Evolutionary conservation across 2,329 filamentous ascomycete species (phyloP).

Genomic region (Colletotrichum chrysophilum): DNA sequence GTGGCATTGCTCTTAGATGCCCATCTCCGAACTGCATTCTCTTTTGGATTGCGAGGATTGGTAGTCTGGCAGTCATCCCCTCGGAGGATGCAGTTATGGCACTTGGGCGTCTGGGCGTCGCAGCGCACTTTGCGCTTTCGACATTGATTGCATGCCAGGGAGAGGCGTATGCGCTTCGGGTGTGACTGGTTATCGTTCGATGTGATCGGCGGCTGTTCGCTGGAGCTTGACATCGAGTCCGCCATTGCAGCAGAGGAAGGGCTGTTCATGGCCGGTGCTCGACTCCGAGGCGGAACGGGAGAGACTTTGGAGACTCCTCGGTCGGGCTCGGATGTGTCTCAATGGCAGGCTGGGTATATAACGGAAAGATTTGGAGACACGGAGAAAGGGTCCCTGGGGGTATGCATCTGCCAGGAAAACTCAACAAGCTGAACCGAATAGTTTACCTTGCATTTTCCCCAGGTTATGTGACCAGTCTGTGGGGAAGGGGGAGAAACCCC

Average conservation of each 20-base stretch:
- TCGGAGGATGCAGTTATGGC: slow-evolving; percentile 34
- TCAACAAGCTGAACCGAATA: neutral
- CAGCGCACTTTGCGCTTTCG: slow-evolving; percentile 33
- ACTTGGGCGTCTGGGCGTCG: slow-evolving; percentile 30
- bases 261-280: neutral
- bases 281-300: neutral
- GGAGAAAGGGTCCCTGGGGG: neutral
- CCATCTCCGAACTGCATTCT: slow-evolving; percentile 21
- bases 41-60: slow-evolving; percentile 26
- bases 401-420: neutral
- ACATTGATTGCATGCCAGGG: slow-evolving; percentile 29
- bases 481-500: neutral
- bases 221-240: neutral
- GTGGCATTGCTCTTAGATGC: slow-evolving; percentile 21
- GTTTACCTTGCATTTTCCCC: neutral
- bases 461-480: neutral
- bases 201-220: neutral
- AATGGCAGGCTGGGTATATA: neutral
- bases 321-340: neutral
- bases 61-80: slow-evolving; percentile 28
- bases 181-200: neutral
- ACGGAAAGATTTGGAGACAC: neutral
- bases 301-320: neutral
- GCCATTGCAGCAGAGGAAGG: neutral
- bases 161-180: slow-evolving; percentile 25